These are phyloP conservation scores for Carex cristatella DNA, from an alignment of 176 grass and related monocot genomes.

Conservation along the genomic window DNA sequence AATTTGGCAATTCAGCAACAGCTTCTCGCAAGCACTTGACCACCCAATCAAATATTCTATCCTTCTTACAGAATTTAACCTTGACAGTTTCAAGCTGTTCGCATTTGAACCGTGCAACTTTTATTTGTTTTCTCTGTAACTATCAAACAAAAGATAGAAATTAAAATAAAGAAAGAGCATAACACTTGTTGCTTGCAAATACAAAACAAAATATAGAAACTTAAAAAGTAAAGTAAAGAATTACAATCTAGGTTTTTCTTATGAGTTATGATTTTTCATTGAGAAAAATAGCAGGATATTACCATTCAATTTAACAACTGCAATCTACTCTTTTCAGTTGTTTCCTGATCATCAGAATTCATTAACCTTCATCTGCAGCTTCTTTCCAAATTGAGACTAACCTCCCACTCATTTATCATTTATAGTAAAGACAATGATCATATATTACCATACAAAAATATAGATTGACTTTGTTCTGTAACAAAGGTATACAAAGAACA, in stretches of 20 bases:
- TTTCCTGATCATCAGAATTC: too few relatives aligned
- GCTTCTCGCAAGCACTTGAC: neutral
- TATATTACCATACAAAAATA: neutral
- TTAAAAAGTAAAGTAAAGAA: neutral
- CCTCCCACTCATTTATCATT: neutral
- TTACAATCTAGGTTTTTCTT: neutral
- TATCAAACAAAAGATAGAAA: neutral
- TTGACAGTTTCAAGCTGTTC: neutral
- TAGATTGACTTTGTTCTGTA: neutral
- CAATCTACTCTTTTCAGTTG: neutral
- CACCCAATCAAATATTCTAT: neutral
- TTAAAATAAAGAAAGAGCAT: neutral
- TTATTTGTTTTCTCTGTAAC: neutral
- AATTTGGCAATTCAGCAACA: neutral
- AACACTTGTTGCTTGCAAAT: neutral
- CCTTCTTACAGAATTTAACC: neutral
- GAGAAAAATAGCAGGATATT: neutral
- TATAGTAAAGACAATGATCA: neutral
- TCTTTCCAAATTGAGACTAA: too few relatives aligned
- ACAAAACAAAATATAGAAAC: neutral
- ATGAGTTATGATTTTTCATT: neutral
- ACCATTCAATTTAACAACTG: neutral
- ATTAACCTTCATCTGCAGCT: neutral
- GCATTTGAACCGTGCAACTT: neutral
- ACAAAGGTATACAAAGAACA: too few relatives aligned